Evolutionary conservation across 345 rosid genomes (phyloP), one percentile per base, ranked within the genome.

Genomic region (Sonneratia alba): DNA sequence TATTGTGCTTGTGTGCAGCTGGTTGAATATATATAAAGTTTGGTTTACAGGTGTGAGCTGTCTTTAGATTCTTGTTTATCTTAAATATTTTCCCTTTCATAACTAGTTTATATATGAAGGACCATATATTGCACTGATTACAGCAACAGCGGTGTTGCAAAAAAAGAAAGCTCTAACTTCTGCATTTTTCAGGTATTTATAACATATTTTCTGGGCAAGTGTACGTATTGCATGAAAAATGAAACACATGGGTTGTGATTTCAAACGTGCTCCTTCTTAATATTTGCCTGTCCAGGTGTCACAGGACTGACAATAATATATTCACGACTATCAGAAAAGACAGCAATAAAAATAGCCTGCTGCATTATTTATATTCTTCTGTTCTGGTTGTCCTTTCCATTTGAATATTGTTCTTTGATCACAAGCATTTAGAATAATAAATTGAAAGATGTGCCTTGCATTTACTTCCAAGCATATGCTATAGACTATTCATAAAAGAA

Each of bases 401-500:
- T 71, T 71, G 47, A 40, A 43, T 71, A 57, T 38, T 70, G 48
- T 24, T 43, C 43, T 59, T 59, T 24, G 19, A 45, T 71, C 73
- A 71, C 73, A 22, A 71, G 73, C 67, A 57, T 56, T 71, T 57
- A 40, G 43, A 59, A 27, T 37, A 27, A 71, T 38, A 71, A 27
- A 40, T 24, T 40, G 67, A 59, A 71, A 71, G 67, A 59, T 71
- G 73, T 71, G 73, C 73, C 66, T 43, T 68, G 70, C 70, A 71
- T 34, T 71, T 59, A 62, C 43, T 32, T 22, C 73, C 47, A 71
- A 71, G 37, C 73, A 71, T 36, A 27, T 62, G 43, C 32, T 38
- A 71, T 56, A 71, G 4, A 71, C 59, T 36, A 36, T 62, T 43
- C 55, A 57, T n/a, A 22, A 71, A 38, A 57, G 51, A 56, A 59